Evolutionary conservation across 1,139 yeast genomes (phyloP).

Genomic region (Nakaseomyces sp.): DNA sequence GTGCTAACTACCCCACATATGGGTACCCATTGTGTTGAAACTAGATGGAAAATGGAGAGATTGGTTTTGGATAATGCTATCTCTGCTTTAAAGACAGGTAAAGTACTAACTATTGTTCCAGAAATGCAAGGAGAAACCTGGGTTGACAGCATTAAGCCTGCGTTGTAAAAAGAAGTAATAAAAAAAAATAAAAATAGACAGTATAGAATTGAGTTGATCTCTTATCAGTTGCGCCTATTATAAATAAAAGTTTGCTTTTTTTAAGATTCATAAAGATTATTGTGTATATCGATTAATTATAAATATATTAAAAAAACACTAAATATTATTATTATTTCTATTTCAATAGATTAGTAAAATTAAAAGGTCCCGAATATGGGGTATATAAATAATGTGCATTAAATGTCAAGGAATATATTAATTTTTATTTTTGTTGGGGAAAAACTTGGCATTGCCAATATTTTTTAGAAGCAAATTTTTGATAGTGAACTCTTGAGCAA

Average conservation of each 20-base stretch:
- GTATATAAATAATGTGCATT: too few species aligned
- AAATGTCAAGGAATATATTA: background rate
- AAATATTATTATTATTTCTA: too few species aligned
- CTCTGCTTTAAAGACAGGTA: conserved; percentile 45
- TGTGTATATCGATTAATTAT: too few species aligned
- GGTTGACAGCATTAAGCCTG: conserved; percentile 15
- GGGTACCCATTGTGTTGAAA: conserved; percentile 67
- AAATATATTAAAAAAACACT: too few species aligned
- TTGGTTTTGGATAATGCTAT: conserved; percentile 37
- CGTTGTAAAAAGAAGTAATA: background rate
- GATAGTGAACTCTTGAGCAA: conserved; percentile 33
- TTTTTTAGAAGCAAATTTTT: conserved; percentile 30
- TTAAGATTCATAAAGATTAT: too few species aligned
- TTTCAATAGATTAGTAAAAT: too few species aligned
- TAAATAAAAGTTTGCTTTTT: too few species aligned
- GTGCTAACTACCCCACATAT: conserved; percentile 69
- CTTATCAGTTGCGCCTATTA: too few species aligned
- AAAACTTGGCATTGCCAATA: conserved; percentile 7
- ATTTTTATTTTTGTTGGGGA: background rate
- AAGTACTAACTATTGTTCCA: conserved; percentile 57
- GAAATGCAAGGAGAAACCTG: conserved; percentile 39
- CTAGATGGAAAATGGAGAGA: conserved; percentile 48
- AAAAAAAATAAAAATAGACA: background rate
- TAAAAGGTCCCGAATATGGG: too few species aligned
- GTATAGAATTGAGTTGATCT: too few species aligned